Evolutionary conservation across 306 rosid genomes (phyloP).

Genomic region (Dalbergia cochinchinensis): DNA sequence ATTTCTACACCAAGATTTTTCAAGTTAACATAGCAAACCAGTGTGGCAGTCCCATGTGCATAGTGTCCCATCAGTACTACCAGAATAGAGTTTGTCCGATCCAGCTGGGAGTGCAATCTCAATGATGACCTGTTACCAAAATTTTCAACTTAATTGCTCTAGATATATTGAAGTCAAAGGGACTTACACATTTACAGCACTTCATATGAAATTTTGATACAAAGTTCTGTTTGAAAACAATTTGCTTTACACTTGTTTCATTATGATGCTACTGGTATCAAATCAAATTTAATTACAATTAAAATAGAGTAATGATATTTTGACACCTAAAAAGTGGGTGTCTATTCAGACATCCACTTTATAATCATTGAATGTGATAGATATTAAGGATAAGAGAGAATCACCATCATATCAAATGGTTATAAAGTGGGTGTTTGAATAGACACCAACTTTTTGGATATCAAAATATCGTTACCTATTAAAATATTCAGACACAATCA

Average conservation of each 20-base stretch:
- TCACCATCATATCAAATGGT: no score
- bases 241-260: not conserved
- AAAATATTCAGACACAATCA: not conserved
- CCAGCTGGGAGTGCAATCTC: constrained; percentile 54
- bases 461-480: no score
- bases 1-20: constrained; percentile 48
- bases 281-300: not conserved
- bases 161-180: not conserved
- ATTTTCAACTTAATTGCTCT: not conserved
- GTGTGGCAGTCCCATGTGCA: constrained; percentile 62
- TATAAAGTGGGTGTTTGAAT: no score
- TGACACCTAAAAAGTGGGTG: no score
- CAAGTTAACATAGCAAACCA: constrained; percentile 45
- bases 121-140: constrained; percentile 48
- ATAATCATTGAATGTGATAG: no score
- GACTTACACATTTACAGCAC: not conserved
- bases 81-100: constrained; percentile 54
- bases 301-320: no score
- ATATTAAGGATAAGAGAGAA: no score
- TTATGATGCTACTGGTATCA: not conserved
- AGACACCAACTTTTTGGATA: no score
- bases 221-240: not conserved
- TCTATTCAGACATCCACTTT: no score
- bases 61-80: constrained; percentile 54
- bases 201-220: not conserved